Evolutionary conservation across 129 eudicot species (phyloP), one percentile per base, ranked within the genome.

Genomic region (Logfia minima): DNA sequence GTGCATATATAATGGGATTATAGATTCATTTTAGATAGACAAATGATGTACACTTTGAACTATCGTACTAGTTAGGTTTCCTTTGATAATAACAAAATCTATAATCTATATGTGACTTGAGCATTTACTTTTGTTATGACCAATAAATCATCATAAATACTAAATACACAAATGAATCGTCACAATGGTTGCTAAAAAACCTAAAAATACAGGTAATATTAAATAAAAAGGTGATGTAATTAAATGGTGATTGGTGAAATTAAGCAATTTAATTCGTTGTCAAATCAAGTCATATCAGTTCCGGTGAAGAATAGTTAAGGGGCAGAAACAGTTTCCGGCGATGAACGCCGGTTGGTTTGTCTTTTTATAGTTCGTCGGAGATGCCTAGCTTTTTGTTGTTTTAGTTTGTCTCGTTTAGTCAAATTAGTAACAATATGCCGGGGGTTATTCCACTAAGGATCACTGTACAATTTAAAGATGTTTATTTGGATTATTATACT

Each of bases 351-450:
- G 71, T 28, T 31, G 43, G 77, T 60, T 78, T 78, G 82, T 78
- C 71, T 70, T 24, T 70, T 59, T n/a, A 41, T 76, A 70, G 71
- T 70, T 78, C 61, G 77, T 61, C 71, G 82, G 70, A 70, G 70
- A 70, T 78, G n/a, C 64, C 63, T 4, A 32, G 35, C 35, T 78
- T 22, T 77, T 77, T 37, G 37, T 65, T 31, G 14, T 64, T 64
- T 75, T 51, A 32, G 55, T 76, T 76, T 66, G 74, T 21, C 55
- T 48, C 62, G 64, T 65, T 65, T 60, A 24, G 60, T 75, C 35
- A 32, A 32, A 32, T 32, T 4, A 32, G 6, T 32, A 32, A 1
- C 0, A 4, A 3, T 24, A 32, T 32, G 35, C 35, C 35, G 6
- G 35, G 35, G 35, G 26, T 24, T 24, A 24, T 24, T 24, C 29